Conservation (phyloP, 1,284 basidiomycete genomes). For the Nidula niveotomentosa region DNA sequence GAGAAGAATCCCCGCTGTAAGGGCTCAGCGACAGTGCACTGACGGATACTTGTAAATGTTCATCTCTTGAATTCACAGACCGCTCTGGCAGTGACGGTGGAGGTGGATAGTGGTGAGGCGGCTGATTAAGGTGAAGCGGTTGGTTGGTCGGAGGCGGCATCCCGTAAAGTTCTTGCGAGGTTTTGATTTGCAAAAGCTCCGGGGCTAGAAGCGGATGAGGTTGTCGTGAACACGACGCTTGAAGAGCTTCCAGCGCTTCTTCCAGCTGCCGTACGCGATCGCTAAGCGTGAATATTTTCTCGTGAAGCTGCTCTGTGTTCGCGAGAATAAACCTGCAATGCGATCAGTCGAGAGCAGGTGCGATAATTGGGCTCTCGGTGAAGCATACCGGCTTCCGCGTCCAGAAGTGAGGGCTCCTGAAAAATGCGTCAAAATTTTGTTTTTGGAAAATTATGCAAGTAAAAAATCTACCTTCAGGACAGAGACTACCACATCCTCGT, state of each 20-base stretch:
- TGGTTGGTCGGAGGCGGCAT: conserved; percentile 14
- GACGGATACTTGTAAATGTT: conserved; percentile 9
- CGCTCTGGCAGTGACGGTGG: conserved; percentile 11
- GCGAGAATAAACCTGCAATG: conserved; percentile 54
- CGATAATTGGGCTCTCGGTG: too few species aligned
- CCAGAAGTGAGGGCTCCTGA: conserved; percentile 48
- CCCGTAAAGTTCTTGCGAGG: conserved; percentile 46
- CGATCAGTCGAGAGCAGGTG: not conserved
- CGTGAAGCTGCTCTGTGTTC: conserved; percentile 62
- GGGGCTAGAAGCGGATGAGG: conserved; percentile 52
- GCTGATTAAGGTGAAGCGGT: too few species aligned
- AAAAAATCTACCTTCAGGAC: conserved; percentile 47
- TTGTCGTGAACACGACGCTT: conserved; percentile 35
- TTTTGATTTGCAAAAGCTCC: conserved; percentile 48
- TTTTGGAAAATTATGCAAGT: conserved; percentile 9
- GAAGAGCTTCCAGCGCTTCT: conserved; percentile 47
- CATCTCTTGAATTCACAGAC: conserved; percentile 4
- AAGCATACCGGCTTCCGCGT: conserved; percentile 43
- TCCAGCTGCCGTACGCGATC: conserved; percentile 61
- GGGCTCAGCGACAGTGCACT: conserved; percentile 9
- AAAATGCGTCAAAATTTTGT: not conserved
- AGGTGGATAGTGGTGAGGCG: not conserved
- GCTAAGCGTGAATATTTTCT: conserved; percentile 56
- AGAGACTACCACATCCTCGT: conserved; percentile 58
- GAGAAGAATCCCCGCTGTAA: conserved; percentile 6